A percentile compares a stretch with the other conserved stretches of the same genome.
Evolutionary conservation across 108 stramenopile species (phyloP).

Genomic region (Halocafeteria seosinensis): DNA sequence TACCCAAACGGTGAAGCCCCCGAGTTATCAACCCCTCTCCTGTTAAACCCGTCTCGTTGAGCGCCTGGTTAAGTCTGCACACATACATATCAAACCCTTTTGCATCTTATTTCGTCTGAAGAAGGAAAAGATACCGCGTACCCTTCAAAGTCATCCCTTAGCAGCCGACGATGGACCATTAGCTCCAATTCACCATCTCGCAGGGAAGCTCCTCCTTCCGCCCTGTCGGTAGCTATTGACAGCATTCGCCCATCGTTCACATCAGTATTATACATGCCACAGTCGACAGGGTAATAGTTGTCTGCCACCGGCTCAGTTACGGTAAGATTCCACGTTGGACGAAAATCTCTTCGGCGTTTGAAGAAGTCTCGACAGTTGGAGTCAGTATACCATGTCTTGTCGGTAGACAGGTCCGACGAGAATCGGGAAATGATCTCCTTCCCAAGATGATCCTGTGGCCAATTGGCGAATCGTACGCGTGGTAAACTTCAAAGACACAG

Average conservation of each 20-base stretch:
- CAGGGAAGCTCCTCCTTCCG: slow-evolving; percentile 69
- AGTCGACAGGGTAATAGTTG: slow-evolving; percentile 84
- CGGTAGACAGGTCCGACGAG: slow-evolving; percentile 36
- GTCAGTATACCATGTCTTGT: slow-evolving; percentile 66
- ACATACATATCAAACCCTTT: too few species aligned
- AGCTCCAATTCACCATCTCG: slow-evolving; percentile 61
- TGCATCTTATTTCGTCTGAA: too few species aligned
- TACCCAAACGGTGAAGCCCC: slow-evolving; percentile 69
- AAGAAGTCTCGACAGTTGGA: slow-evolving; percentile 83
- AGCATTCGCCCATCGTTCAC: too few species aligned
- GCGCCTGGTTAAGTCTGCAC: slow-evolving; percentile 30
- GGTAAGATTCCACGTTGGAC: slow-evolving; percentile 35
- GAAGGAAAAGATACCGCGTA: too few species aligned
- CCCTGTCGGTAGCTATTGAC: slow-evolving; percentile 60
- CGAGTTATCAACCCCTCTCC: slow-evolving; percentile 60
- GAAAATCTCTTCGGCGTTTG: slow-evolving; percentile 35
- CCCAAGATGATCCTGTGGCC: slow-evolving; percentile 40
- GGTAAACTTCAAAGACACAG: slow-evolving; percentile 70
- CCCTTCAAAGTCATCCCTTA: slow-evolving; percentile 25
- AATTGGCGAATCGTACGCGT: slow-evolving; percentile 77
- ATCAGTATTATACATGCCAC: slow-evolving; percentile 58
- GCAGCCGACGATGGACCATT: slow-evolving; percentile 70
- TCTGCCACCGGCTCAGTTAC: slow-evolving; percentile 67
- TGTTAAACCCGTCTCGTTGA: slow-evolving; percentile 31
- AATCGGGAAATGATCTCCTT: slow-evolving; percentile 55